phyloP scores from a whole-genome alignment of 441 rosid genomes.

The Sinapis alba region DNA sequence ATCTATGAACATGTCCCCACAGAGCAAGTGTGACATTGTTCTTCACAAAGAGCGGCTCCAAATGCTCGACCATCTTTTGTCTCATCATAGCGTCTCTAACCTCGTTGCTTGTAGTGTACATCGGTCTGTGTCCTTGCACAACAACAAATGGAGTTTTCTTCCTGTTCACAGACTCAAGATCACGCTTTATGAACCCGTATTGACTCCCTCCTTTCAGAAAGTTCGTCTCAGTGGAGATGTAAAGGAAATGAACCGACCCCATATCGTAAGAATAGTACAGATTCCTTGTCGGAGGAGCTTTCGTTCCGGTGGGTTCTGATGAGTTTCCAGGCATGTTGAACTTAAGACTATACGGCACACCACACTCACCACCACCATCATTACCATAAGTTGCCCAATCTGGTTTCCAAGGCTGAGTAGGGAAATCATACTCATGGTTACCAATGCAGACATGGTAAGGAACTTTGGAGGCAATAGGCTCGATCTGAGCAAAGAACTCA shows the following conservation, averaged over 20 bases:
- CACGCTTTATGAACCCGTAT: constrained; percentile 63
- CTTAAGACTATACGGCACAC: constrained; percentile 83
- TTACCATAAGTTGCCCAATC: constrained; percentile 74
- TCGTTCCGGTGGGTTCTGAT: constrained; percentile 68
- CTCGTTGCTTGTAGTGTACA: constrained; percentile 86
- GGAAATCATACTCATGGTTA: constrained; percentile 92
- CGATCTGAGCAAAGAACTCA: constrained; percentile 73
- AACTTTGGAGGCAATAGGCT: constrained; percentile 80
- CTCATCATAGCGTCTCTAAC: constrained; percentile 58
- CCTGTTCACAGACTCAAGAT: constrained; percentile 74
- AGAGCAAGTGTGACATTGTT: constrained; percentile 78
- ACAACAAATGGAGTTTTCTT: constrained; percentile 74
- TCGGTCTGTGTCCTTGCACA: constrained; percentile 90
- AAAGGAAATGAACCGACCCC: constrained; percentile 77
- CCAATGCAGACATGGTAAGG: constrained; percentile 96
- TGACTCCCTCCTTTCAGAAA: constrained; percentile 76
- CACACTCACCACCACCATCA: constrained; percentile 95
- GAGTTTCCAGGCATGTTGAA: constrained; percentile 93
- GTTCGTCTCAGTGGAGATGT: constrained; percentile 88
- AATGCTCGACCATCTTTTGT: constrained; percentile 64
- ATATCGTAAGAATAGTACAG: constrained; percentile 74
- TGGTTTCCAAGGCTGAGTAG: constrained; percentile 89
- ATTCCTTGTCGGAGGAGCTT: constrained; percentile 75
- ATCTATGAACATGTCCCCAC: constrained; percentile 96
- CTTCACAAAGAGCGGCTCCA: constrained; percentile 77